These are phyloP conservation scores for Jaenimonas drosophilae DNA, from an alignment of 208 protist genomes.

Conservation along the genomic window DNA sequence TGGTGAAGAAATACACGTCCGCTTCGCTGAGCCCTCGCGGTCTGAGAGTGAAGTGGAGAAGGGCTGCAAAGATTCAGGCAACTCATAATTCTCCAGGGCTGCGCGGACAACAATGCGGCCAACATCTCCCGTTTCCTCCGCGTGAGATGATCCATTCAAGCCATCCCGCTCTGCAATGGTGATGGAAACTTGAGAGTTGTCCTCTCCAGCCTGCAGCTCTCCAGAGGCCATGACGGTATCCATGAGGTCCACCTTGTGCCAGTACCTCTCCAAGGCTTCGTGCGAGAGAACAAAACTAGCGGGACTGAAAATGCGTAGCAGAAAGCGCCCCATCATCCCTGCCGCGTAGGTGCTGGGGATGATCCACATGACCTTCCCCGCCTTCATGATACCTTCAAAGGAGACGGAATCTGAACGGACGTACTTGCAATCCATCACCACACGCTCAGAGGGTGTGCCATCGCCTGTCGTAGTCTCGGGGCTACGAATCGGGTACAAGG, in stretches of 20 bases:
- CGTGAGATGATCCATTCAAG: too few relatives aligned
- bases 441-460: constrained; percentile 6
- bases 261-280: constrained; percentile 43
- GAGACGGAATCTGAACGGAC: constrained; percentile 38
- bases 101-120: too few relatives aligned
- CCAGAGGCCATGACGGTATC: constrained; percentile 30
- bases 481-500: constrained; percentile 44
- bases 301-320: constrained; percentile 37
- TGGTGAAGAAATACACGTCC: too few relatives aligned
- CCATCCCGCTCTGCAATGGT: constrained; percentile 11
- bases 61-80: too few relatives aligned
- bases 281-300: constrained; percentile 35
- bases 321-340: constrained; percentile 42
- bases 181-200: constrained; percentile 44
- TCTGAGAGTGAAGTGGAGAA: too few relatives aligned
- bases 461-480: constrained; percentile 7
- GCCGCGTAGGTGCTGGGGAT: constrained; percentile 47
- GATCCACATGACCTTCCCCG: constrained; percentile 66
- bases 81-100: too few relatives aligned
- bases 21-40: too few relatives aligned
- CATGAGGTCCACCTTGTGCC: constrained; percentile 16
- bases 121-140: too few relatives aligned
- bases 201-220: constrained; percentile 39
- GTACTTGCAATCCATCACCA: constrained; percentile 36
- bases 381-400: constrained; percentile 42